Evolutionary conservation across 768 basidiomycete genomes (phyloP), one percentile per base, ranked within the genome.

Genomic region (Tricholomella constricta): DNA sequence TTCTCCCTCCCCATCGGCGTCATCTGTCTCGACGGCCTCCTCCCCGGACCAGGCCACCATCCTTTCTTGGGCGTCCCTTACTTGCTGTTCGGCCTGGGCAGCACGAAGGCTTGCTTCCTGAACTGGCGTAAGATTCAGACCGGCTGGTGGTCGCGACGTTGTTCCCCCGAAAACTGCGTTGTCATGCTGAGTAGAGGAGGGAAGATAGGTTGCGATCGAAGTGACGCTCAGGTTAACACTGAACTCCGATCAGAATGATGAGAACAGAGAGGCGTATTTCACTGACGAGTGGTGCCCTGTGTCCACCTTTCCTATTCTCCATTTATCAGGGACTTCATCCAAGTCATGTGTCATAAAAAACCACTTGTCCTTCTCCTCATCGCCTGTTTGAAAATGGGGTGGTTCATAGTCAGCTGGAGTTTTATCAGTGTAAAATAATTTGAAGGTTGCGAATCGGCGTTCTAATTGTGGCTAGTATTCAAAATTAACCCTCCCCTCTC

Each of bases 321-420:
- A 86, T 54, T 80, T 82, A 59, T 93, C 90, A 2, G 92, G 92
- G 5, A 80, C 72, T 70, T 94, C 91, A 27, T 79, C 77, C 23
- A 80, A 62, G 59, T 79, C 78, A 62, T 91, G 92, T 0, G 91
- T 94, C 62, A 86, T 84, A 64, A 94, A 89, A 62, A 82, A 89
- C 83, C 88, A 91, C 52, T 75, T 88, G 64, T 91, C 85, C 55
- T 79, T 81, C n/a, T 85, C 76, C 5, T 72, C 70, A 62, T 94
- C 89, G 0, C 85, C 90, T 4, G 87, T 70, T 51, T 80, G 78
- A 62, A 94, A 94, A 65, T 86, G 74, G 0, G 88, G 89, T 5
- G 93, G 93, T 64, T 95, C 89, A 61, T 95, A 95, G 45, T 92
- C 85, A 8, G 77, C 72, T 0, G 93, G 93, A 11, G 91, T 86